Evolutionary conservation across 495 filamentous ascomycete genomes (phyloP), one percentile per base, ranked within the genome.

Genomic region (Trichodelitschia bisporula): DNA sequence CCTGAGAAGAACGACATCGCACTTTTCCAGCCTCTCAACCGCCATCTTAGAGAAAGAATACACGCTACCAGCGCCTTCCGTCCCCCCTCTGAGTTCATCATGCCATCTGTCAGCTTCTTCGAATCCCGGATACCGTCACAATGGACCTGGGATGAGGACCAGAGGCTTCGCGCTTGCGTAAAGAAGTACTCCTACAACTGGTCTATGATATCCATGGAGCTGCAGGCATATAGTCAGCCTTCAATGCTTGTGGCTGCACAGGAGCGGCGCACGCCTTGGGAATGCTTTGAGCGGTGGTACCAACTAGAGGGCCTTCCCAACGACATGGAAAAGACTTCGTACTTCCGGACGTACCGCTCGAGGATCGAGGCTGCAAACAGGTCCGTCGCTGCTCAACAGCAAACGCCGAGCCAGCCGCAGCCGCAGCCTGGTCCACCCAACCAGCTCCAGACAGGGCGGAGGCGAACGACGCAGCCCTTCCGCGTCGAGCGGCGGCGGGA

Each of bases 231-330:
- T 6, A 24, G 21, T 0, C 61, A 68, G n/a, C 62, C 66, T 28
- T 86, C 77, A 3, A 39, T 63, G 18, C 89, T 73, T 43, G 66
- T 71, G 15, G 82, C 84, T 28, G 74, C 76, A 10, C 66, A 78
- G 8, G 89, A 93, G 43, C 67, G 86, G 32, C 64, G 86, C 29
- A 95, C 89, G 2, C 83, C 86, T 3, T 97, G 86, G 86, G 86
- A 97, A 53, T 97, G 86, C 44, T 97, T 95, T 42, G 86, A 97
- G 46, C 69, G 89, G 21, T 95, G 84, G 80, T 68, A 91, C 11
- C 66, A 71, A 32, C 54, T 95, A 6, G 86, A 93, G 53, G 79
- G 79, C 3, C 51, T 91, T 20, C 82, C 82, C 12, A 65, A 66
- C 23, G 86, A 97, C 33, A 86, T 93, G 75, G 67, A 66, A 15